Evolutionary conservation across 768 basidiomycete genomes (phyloP), one percentile per base, ranked within the genome.

Genomic region (Tubosaeta brunneosetosa): DNA sequence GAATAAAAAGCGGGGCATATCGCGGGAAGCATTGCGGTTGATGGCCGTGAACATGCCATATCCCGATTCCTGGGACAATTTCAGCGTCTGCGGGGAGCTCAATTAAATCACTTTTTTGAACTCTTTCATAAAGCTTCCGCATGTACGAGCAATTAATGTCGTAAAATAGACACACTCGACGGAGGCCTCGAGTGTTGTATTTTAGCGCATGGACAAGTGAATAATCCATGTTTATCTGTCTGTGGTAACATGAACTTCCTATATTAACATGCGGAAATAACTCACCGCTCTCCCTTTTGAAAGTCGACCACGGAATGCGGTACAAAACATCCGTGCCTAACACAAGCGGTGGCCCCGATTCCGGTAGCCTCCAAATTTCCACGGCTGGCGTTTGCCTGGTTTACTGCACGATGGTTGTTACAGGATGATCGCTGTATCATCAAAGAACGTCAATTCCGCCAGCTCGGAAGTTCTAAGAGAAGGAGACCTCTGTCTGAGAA

Each of bases 41-140:
- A 43, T 43, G 42, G 1, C 48, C 67, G 45, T 68, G 66, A 0
- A 67, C 56, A 44, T 67, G 63, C 52, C 64, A 67, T 0, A 65
- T 49, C 0, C 66, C 59, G 6, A 70, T 67, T 1, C 56, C 65
- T 0, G 36, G 47, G 0, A 58, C 45, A 3, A 69, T 55, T 4
- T 49, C 26, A 0, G 57, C 0, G 22, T 22, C 1, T 31, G 34
- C 0, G 17, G 1, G 0, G 55, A 55, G 12, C 45, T 10, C 0
- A 1, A 54, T 16, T 3, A 34, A 19, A 0, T 6, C 0, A 58
- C 31, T 47, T 0, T 12, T 14, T 2, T 33, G 0, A 52, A 38
- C 17, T 46, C 33, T 6, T 45, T 52, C 22, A 49, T 58, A 12
- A 52, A 55, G 19, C 57, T 55, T 5, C 22, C 22, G 3, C 22